Percentiles rank a stretch among this genome's conserved stretches.
Evolutionary conservation across 768 basidiomycete genomes (phyloP).

Genomic region (Tricholoma furcatifolium): DNA sequence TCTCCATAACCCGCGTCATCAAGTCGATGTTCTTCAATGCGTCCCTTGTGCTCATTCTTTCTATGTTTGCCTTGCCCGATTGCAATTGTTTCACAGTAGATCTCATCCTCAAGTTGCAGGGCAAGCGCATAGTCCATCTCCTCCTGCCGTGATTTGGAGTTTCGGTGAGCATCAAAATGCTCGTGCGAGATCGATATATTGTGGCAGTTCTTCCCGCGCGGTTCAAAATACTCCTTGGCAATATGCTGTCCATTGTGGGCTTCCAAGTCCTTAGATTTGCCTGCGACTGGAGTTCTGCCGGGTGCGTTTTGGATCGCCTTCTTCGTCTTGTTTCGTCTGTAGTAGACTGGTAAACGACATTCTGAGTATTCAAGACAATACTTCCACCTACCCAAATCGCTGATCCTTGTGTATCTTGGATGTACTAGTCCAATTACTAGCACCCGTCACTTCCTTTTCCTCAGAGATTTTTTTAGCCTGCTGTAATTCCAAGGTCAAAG

Average conservation of each 20-base stretch:
- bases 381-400: not conserved
- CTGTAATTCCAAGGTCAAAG: slow-evolving; percentile 6
- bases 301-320: too few species aligned
- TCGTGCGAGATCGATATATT: too few species aligned
- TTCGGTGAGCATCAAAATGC: not conserved
- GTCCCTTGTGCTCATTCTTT: not conserved
- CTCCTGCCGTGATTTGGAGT: not conserved
- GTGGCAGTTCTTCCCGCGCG: too few species aligned
- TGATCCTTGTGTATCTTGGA: not conserved
- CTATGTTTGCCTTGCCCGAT: not conserved
- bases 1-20: slow-evolving; percentile 31
- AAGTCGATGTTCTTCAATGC: not conserved
- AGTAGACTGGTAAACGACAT: too few species aligned
- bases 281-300: too few species aligned
- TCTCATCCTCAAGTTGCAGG: not conserved
- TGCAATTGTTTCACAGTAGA: not conserved
- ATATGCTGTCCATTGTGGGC: too few species aligned
- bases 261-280: too few species aligned
- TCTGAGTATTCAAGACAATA: too few species aligned
- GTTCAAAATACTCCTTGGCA: too few species aligned
- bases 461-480: not conserved
- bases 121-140: not conserved
- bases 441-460: not conserved
- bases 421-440: not conserved
- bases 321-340: too few species aligned